Evolutionary conservation across 2,329 filamentous ascomycete genomes (phyloP).

Genomic region (Lecanicillium sp.): DNA sequence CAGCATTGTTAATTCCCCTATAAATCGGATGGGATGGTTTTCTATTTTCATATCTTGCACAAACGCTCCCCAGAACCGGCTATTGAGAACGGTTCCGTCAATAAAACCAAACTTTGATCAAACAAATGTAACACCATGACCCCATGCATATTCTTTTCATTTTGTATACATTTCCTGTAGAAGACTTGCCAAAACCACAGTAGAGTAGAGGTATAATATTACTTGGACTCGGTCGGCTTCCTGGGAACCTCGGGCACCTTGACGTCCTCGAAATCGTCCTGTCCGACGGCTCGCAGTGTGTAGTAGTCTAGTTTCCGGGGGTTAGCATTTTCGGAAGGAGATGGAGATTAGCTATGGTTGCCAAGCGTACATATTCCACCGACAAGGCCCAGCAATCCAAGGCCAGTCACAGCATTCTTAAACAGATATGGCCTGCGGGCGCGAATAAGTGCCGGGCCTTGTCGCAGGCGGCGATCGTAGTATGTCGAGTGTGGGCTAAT

Average conservation of each 20-base stretch:
- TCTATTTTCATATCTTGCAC: conserved; percentile 4
- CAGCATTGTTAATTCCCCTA: conserved; percentile 5
- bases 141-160: neutral
- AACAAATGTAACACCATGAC: too few species aligned
- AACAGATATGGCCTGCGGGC: conserved; percentile 86
- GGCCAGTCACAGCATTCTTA: conserved; percentile 77
- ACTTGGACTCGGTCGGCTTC: conserved; percentile 32
- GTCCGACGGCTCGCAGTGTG: conserved; percentile 75
- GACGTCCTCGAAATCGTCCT: conserved; percentile 96
- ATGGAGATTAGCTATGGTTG: neutral
- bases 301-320: conserved; percentile 39
- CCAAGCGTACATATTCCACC: conserved; percentile 77
- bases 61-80: neutral
- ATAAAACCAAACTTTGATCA: too few species aligned
- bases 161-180: neutral
- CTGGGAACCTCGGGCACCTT: conserved; percentile 71
- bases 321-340: conserved; percentile 11
- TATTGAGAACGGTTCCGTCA: too few species aligned
- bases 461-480: conserved; percentile 82
- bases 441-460: conserved; percentile 82
- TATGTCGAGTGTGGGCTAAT: conserved; percentile 59
- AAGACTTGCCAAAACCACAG: neutral
- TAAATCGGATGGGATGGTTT: conserved; percentile 1
- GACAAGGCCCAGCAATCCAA: conserved; percentile 68
- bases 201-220: conserved; percentile 4